These are phyloP conservation scores for Parmales sp. DNA, from an alignment of 108 stramenopile species.

Conservation along the genomic window DNA sequence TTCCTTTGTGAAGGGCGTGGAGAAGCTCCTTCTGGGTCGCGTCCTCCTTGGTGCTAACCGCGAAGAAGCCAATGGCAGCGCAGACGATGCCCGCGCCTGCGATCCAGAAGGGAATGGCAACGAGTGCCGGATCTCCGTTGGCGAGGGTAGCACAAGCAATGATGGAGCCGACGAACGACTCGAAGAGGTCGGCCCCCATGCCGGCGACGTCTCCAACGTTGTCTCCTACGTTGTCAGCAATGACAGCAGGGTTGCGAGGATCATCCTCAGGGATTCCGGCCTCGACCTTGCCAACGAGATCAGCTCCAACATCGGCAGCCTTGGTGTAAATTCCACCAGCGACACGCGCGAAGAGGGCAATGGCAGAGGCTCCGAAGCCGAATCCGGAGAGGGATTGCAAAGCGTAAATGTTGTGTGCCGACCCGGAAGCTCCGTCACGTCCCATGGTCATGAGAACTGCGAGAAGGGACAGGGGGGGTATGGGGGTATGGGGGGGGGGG, in stretches of 20 bases:
- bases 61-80: slow-evolving; percentile 52
- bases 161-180: slow-evolving; percentile 81
- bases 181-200: slow-evolving; percentile 84
- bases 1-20: slow-evolving; percentile 57
- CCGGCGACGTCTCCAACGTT: slow-evolving; percentile 66
- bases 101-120: slow-evolving; percentile 76
- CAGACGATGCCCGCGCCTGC: slow-evolving; percentile 68
- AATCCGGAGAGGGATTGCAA: slow-evolving; percentile 43
- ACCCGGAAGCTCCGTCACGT: neutral
- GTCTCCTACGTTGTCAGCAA: slow-evolving; percentile 68
- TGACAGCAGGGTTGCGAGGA: slow-evolving; percentile 58
- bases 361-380: slow-evolving; percentile 50
- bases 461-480: neutral
- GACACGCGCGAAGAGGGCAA: slow-evolving; percentile 60
- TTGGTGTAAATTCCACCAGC: slow-evolving; percentile 68
- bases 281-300: slow-evolving; percentile 63
- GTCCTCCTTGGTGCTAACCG: slow-evolving; percentile 47
- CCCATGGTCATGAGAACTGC: too few species aligned
- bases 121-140: slow-evolving; percentile 42
- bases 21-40: slow-evolving; percentile 15
- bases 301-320: slow-evolving; percentile 61
- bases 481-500: neutral
- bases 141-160: slow-evolving; percentile 80
- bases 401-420: neutral
- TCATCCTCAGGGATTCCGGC: slow-evolving; percentile 60